Evolutionary conservation across 345 rosid species (phyloP).

Genomic region (Citropsis articulata): DNA sequence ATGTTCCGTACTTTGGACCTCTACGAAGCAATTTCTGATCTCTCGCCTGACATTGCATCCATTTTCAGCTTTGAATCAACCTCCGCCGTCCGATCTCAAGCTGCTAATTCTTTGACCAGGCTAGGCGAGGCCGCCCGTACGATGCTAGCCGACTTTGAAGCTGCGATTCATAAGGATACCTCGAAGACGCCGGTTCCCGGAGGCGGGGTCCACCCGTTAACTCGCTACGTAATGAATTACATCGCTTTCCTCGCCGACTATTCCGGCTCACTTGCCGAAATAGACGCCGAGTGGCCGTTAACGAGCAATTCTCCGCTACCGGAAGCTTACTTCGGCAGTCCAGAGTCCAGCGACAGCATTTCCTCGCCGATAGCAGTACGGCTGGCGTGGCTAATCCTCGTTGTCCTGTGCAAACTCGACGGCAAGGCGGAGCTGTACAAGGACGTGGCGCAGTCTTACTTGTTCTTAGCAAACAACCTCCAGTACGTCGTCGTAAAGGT

Average conservation of each 20-base stretch:
- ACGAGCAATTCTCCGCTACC: constrained; percentile 36
- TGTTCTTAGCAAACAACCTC: constrained; percentile 78
- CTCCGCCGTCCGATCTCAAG: constrained; percentile 35
- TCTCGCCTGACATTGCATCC: constrained; percentile 48
- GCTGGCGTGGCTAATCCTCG: constrained; percentile 65
- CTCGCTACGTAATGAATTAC: constrained; percentile 81
- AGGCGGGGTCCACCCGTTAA: constrained; percentile 79
- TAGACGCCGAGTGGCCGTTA: constrained; percentile 56
- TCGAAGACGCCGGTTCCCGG: constrained; percentile 52
- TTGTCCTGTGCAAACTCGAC: constrained; percentile 74
- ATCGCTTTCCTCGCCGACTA: constrained; percentile 65
- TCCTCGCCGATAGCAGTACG: constrained; percentile 42
- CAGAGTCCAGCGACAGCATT: constrained; percentile 18
- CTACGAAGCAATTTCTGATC: constrained; percentile 48
- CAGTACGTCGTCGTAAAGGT: constrained; percentile 68
- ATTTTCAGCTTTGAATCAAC: constrained; percentile 48
- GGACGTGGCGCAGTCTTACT: constrained; percentile 58
- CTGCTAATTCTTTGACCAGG: constrained; percentile 39
- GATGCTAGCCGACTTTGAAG: constrained; percentile 59
- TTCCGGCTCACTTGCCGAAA: constrained; percentile 42
- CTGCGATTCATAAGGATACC: constrained; percentile 49
- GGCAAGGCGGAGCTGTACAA: constrained; percentile 56
- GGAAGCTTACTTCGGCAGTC: constrained; percentile 37
- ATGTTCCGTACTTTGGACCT: constrained; percentile 67
- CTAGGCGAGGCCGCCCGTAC: constrained; percentile 46